Base-by-base conservation (phyloP, 2,329 filamentous ascomycete genomes). In the Chrysosporium queenslandicum region DNA sequence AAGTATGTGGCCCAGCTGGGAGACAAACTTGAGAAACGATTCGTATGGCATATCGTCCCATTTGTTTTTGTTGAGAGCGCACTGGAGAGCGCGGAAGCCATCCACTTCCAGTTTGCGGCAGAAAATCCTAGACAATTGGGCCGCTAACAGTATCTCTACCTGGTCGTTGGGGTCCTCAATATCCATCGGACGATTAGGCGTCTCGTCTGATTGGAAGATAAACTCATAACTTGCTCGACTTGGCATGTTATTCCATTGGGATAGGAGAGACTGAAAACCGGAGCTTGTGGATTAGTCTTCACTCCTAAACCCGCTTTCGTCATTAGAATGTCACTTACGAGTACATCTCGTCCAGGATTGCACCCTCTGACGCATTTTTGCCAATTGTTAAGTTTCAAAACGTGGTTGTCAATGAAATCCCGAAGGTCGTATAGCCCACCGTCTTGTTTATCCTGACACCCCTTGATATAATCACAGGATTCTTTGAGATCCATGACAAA, bases 41-140 rank as follows among this genome's bases (percentile, higher is more conserved):
- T 71, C 69, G 53, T 70, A 64, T 9, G 68, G 67, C 53, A 69
- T 67, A 37, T 70, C 64, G 53, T 71, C 70, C 68, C 69, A 71
- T 55, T 71, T 71, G 56, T 70, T 71, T 54, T 71, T 71, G 63
- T 71, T 71, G 53, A 72, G 69, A 51, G 68, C 65, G 9, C 67
- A 68, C 54, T 74, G 71, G 0, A 74, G 65, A 46, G 67, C 66
- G 27, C 65, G 63, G 64, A 70, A 73, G 2, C 68, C 71, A 59
- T 73, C 70, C 3, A 74, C 68, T 57, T 74, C 71, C 5, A 73
- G 61, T 62, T 72, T 71, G 50, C 71, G 69, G 58, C 70, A 71
- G 53, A 74, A 59, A 41, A 74, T 73, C 32, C 71, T 68, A 7
- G 69, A 71, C 20, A 74, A 61, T 52, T 73, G 70, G 1, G 69